Conservation (phyloP, 306 rosid species). For the Prunus fruticosa region DNA sequence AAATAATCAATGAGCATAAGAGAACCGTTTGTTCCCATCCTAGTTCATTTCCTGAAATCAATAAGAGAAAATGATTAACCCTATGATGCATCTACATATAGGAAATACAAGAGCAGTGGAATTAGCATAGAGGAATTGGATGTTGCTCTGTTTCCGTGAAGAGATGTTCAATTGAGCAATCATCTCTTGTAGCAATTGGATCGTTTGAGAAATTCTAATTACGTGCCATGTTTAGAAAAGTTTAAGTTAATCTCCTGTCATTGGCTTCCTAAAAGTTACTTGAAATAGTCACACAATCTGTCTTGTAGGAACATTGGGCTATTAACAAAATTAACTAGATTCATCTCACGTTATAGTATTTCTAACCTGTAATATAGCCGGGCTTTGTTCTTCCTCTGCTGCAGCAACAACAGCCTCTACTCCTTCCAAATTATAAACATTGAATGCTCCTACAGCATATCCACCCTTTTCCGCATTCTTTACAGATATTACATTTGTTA, state of each 20-base stretch:
- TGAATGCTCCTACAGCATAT: slow-evolving; percentile 98
- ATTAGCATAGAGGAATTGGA: background rate
- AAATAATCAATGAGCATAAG: background rate
- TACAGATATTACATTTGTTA: slow-evolving; percentile 18
- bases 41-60: background rate
- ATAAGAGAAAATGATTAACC: background rate
- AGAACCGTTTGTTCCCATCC: background rate
- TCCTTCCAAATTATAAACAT: slow-evolving; percentile 95
- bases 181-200: background rate
- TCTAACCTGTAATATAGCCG: slow-evolving; percentile 92
- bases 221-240: background rate
- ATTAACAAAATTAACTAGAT: background rate
- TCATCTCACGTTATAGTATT: slow-evolving; percentile 11
- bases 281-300: background rate
- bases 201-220: background rate
- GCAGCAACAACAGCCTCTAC: slow-evolving; percentile 89
- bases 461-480: slow-evolving; percentile 85
- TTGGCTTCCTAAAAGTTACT: slow-evolving; percentile 1
- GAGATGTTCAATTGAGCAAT: background rate
- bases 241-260: background rate
- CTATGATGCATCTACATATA: background rate
- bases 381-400: slow-evolving; percentile 87
- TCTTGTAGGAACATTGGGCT: background rate
- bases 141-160: background rate
- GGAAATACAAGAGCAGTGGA: background rate